Evolutionary conservation across 306 rosid species (phyloP).

Genomic region (Acmispon strigosus): DNA sequence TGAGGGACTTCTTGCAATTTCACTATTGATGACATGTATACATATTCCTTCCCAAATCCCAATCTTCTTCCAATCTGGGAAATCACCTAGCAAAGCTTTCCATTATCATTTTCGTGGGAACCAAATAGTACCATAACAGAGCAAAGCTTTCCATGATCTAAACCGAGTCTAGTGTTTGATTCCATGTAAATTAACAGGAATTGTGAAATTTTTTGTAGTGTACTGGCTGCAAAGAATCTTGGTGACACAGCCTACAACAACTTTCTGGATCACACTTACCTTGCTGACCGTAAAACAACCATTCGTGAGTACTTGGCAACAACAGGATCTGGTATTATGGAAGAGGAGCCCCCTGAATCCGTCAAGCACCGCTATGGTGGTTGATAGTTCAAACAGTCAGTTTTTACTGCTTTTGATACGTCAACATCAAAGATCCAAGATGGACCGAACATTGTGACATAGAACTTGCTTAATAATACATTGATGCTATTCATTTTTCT

Average conservation of each 20-base stretch:
- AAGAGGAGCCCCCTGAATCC: constrained; percentile 92
- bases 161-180: not conserved
- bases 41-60: not conserved
- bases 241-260: constrained; percentile 55
- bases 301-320: constrained; percentile 66
- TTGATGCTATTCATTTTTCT: not conserved
- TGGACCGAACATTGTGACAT: not conserved
- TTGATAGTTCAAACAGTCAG: constrained; percentile 36
- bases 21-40: not conserved
- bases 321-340: constrained; percentile 81
- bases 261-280: constrained; percentile 88
- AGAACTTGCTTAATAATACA: not conserved
- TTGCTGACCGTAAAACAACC: constrained; percentile 85
- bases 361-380: constrained; percentile 81
- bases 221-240: constrained; percentile 76
- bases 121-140: not conserved
- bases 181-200: constrained; percentile 5
- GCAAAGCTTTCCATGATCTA: not conserved
- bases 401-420: not conserved
- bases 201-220: constrained; percentile 41
- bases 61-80: not conserved
- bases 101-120: too few species aligned
- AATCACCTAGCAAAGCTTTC: not conserved
- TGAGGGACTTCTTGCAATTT: not conserved
- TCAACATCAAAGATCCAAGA: not conserved